Percentiles rank a stretch among this genome's conserved stretches.
Evolutionary conservation across 495 filamentous ascomycete species (phyloP).

Genomic region (Saxophila tyrrhenica): DNA sequence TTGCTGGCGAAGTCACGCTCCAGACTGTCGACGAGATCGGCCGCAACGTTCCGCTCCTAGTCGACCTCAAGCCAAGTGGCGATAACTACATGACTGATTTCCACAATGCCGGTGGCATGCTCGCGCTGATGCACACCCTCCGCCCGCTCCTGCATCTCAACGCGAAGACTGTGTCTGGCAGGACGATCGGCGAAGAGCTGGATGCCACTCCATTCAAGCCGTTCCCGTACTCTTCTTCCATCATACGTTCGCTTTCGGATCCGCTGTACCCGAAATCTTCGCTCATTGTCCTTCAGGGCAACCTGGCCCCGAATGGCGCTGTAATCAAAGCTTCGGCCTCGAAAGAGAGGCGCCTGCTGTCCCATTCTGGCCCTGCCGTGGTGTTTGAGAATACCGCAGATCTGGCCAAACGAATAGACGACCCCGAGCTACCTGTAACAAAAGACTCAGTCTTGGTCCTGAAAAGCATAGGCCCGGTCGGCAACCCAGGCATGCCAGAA

Average conservation of each 20-base stretch:
- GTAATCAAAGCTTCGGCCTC: conserved; percentile 55
- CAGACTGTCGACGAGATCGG: conserved; percentile 51
- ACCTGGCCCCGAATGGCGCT: conserved; percentile 46
- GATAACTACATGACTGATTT: conserved; percentile 64
- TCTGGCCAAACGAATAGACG: conserved; percentile 47
- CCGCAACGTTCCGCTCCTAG: conserved; percentile 44
- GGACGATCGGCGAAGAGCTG: conserved; percentile 46
- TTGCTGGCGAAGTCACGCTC: conserved; percentile 45
- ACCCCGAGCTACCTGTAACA: conserved; percentile 40
- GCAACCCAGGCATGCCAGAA: conserved; percentile 60
- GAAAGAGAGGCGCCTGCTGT: conserved; percentile 22
- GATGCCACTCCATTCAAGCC: conserved; percentile 36
- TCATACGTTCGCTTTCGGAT: conserved; percentile 41
- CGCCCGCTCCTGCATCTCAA: conserved; percentile 46
- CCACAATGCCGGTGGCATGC: conserved; percentile 57
- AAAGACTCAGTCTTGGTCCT: conserved; percentile 47
- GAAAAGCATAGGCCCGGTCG: conserved; percentile 51
- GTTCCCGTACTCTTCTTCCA: conserved; percentile 28
- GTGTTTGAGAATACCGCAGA: conserved; percentile 49
- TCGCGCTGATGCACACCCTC: conserved; percentile 43
- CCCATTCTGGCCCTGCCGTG: conserved; percentile 32
- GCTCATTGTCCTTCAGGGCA: conserved; percentile 44
- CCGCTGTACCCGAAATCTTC: conserved; percentile 47
- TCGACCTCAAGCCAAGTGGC: conserved; percentile 58
- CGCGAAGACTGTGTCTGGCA: conserved; percentile 46